These are phyloP conservation scores for Salvia miltiorrhiza DNA, from an alignment of 257 asterid genomes.

Conservation along the genomic window DNA sequence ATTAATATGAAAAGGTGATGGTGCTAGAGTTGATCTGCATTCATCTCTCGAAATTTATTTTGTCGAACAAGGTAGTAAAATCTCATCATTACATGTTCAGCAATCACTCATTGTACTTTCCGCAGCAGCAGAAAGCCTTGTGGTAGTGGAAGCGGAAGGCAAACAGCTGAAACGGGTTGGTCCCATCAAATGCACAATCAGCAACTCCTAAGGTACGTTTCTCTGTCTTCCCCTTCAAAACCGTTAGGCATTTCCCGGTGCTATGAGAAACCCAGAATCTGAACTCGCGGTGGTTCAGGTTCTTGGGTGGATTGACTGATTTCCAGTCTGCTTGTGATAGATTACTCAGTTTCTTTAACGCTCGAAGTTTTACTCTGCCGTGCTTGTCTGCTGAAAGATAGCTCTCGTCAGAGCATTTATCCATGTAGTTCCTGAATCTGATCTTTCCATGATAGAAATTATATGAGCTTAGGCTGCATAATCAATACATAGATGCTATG, in stretches of 20 bases:
- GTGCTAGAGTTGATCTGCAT: background rate
- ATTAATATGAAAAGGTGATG: background rate
- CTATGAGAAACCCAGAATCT: slow-evolving; percentile 59
- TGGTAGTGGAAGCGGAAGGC: slow-evolving; percentile 70
- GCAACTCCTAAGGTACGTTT: slow-evolving; percentile 47
- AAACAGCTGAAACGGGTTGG: slow-evolving; percentile 53
- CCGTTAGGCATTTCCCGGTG: slow-evolving; percentile 56
- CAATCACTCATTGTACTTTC: slow-evolving; percentile 41
- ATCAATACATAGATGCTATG: background rate
- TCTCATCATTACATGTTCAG: slow-evolving; percentile 8
- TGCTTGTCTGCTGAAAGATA: slow-evolving; percentile 60
- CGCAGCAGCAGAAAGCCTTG: slow-evolving; percentile 61
- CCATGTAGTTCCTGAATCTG: slow-evolving; percentile 77
- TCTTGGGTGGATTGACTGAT: slow-evolving; percentile 55
- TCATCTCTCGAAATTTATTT: slow-evolving; percentile 8
- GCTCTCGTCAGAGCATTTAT: slow-evolving; percentile 53
- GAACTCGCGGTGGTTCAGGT: slow-evolving; percentile 50
- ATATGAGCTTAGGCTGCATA: background rate
- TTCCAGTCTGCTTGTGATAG: slow-evolving; percentile 70
- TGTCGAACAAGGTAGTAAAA: background rate
- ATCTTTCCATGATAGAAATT: background rate
- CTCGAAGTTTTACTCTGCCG: slow-evolving; percentile 46
- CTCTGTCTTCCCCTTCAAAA: slow-evolving; percentile 32
- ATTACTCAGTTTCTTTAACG: slow-evolving; percentile 35
- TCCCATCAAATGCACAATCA: slow-evolving; percentile 51